Evolutionary conservation across 805 yeast genomes (phyloP).

Genomic region (Starmerella kuoi): DNA sequence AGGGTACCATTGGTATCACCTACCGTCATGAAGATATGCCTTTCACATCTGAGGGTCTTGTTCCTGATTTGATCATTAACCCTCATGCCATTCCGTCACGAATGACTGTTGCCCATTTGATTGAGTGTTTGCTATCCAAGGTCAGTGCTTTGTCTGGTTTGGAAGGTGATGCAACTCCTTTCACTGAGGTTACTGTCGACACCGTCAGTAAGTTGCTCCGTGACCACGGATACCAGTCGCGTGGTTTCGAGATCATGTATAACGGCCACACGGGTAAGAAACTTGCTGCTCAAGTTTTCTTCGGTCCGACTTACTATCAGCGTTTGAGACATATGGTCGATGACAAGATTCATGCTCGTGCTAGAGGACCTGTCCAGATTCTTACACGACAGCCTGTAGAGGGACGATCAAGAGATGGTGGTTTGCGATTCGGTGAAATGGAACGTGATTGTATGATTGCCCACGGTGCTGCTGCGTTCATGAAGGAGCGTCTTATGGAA

Average conservation of each 20-base stretch:
- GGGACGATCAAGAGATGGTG: conserved; percentile 99
- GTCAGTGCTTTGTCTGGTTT: conserved; percentile 89
- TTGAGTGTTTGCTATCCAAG: conserved; percentile 91
- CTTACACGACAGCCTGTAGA: conserved; percentile 97
- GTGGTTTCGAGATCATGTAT: conserved; percentile 98
- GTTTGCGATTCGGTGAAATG: conserved; percentile 98
- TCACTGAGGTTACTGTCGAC: conserved; percentile 96
- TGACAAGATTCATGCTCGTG: conserved; percentile 97
- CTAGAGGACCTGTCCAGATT: conserved; percentile 97
- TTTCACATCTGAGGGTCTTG: conserved; percentile 86
- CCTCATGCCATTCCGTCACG: conserved; percentile 99
- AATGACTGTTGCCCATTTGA: conserved; percentile 99
- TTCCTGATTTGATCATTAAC: conserved; percentile 92
- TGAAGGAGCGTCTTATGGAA: conserved; percentile 96
- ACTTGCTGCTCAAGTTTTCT: conserved; percentile 94
- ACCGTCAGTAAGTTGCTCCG: conserved; percentile 85
- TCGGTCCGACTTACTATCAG: conserved; percentile 99
- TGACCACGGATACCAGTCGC: conserved; percentile 92
- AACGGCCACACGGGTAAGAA: conserved; percentile 98
- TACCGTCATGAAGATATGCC: conserved; percentile 99
- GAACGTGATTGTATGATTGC: conserved; percentile 99
- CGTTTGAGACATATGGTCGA: conserved; percentile 98
- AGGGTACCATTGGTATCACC: conserved; percentile 99
- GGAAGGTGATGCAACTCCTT: conserved; percentile 99
- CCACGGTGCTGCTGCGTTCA: conserved; percentile 97